phyloP scores from a whole-genome alignment of 352 stramenopile species.

The Blastocystis sp. region DNA sequence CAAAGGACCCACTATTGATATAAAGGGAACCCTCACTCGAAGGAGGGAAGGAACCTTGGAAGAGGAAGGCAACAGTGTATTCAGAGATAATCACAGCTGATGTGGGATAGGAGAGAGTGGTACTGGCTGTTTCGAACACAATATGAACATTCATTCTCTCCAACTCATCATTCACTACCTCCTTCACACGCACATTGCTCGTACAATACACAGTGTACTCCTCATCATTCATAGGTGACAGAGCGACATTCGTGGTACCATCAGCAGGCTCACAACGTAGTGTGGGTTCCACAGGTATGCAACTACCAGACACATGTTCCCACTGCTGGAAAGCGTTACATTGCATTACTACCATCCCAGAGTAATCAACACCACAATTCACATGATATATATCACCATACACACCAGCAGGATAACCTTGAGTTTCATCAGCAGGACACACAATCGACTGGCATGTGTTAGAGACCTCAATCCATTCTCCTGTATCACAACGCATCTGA shows the following conservation, averaged over 20 bases:
- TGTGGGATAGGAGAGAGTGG: background rate
- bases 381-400: background rate
- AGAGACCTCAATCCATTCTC: background rate
- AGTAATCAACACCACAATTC: constrained; percentile 38
- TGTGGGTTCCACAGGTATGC: background rate
- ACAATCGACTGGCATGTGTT: background rate
- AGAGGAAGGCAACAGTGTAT: constrained; percentile 1
- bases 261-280: background rate
- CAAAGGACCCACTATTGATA: background rate
- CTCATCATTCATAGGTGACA: background rate
- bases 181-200: constrained; percentile 9
- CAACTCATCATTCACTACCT: constrained; percentile 5
- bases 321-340: constrained; percentile 21
- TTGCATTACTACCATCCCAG: background rate
- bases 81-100: background rate
- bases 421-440: background rate
- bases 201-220: constrained; percentile 14
- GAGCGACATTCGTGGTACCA: background rate
- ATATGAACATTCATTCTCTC: constrained; percentile 3
- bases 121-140: background rate
- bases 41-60: background rate
- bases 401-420: background rate
- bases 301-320: background rate
- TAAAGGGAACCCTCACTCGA: background rate
- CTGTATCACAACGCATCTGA: background rate